Base-by-base conservation (phyloP, 257 asterid species). In the Scutellaria baicalensis region DNA sequence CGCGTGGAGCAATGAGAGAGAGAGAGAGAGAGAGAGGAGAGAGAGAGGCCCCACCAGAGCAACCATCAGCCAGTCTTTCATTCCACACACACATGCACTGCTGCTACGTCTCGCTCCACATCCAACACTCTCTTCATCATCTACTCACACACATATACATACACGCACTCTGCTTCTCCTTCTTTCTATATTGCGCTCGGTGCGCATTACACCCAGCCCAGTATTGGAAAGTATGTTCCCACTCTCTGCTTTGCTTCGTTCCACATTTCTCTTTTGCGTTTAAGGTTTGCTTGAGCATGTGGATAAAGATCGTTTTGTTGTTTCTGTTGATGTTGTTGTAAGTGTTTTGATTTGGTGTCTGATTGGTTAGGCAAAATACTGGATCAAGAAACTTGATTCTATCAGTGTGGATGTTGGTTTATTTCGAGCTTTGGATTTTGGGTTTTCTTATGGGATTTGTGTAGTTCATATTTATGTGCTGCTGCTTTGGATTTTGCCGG, bases 91-190 rank as follows among this genome's bases (percentile, higher is more conserved):
- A 71, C 79, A 80, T 70, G 85, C 80, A 81, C 64, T 76, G 74
- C 74, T 77, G 80, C 74, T 77, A 74, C 82, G 78, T 81, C 76
- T 78, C 48, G 18, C 74, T 78, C 75, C 73, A 64, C 51, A 78
- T 21, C 76, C 73, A 73, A 31, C 75, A 64, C 75, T 71, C 39
- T 58, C 68, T 73, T 59, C 72, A 70, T 76, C 77, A 17, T 51
- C 51, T 10, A 50, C 60, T 59, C 12, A 48, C 69, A 58, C 20
- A 27, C 3, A 27, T 0, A 51, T 36, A 44, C 17, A 42, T 48
- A 36, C 60, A 31, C 3, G 9, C 80, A 58, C 66, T 12, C 69
- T 66, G 64, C 31, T 68, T 39, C 62, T 3, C 45, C 57, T 33
- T 23, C 42, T 50, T 20, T 57, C 54, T 50, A 4, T 14, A 21